Evolutionary conservation across 768 basidiomycete species (phyloP), one percentile per base, ranked within the genome.

Genomic region (Boletellus ananas): DNA sequence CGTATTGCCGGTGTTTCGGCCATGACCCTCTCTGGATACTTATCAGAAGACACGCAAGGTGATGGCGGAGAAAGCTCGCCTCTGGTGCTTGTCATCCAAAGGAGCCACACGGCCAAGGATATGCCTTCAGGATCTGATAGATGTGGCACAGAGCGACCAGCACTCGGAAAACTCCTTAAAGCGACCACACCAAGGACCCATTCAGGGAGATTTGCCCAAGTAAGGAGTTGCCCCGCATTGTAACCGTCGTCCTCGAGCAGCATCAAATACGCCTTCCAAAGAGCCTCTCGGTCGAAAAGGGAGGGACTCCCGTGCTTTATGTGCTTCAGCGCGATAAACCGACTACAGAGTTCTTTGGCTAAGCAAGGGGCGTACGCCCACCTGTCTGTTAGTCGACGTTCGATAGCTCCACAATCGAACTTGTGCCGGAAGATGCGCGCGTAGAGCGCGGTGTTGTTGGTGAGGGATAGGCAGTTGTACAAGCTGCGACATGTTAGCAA

Each of bases 191-290:
- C 58, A 6, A 58, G n/a, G 2, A 65, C 41, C 62, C 66, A 69
- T 14, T 53, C 52, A 2, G 63, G 55, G 3, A 77, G 50, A 37
- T 57, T 58, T 35, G 77, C 77, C 73, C 75, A 79, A 18, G 59
- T 50, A 18, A 67, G 41, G 17, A 80, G 67, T 37, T 79, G 79
- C 1, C 56, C 54, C 45, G 70, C 66, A 50, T 80, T 80, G 51
- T 63, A 61, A 18, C 74, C 75, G 45, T 79, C 79, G 39, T 76
- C 74, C 61, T 82, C 81, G 20, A 75, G 61, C 40, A 80, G 55
- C 78, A 83, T 79, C 33, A 81, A 49, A 53, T 77, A 80, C 11
- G 68, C 73, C 16, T 71, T 75, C 81, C 81, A 83, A 14, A 82
- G 64, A 55, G 79, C 79, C 43, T 77, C 70, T 25, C 58, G 35